A percentile compares a stretch with the other conserved stretches of the same genome.
Conservation (phyloP, 1,284 basidiomycete genomes). For the Somion occarium region DNA sequence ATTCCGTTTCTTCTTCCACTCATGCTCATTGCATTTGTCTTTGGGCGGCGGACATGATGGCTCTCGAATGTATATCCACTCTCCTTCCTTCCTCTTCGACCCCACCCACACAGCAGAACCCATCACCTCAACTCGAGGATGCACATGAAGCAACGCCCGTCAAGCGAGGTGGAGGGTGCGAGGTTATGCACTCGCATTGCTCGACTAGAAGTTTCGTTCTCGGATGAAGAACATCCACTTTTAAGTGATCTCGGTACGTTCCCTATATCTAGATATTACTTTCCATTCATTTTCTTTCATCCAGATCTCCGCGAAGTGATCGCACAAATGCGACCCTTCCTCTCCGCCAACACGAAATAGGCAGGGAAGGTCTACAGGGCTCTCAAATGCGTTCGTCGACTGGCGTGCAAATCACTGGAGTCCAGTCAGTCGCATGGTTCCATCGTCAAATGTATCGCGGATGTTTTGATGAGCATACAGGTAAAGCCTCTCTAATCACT, state of each 20-base stretch:
- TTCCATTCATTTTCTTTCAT: no score
- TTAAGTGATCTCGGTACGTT: no score
- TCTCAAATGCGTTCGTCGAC: not conserved
- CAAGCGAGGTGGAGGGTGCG: not conserved
- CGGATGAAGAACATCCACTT: no score
- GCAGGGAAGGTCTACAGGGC: not conserved
- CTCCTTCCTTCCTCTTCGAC: not conserved
- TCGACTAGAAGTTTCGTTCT: no score
- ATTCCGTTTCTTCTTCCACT: no score
- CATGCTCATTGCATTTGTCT: no score
- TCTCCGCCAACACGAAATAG: not conserved
- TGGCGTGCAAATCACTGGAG: not conserved
- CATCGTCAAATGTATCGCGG: slow-evolving; percentile 28
- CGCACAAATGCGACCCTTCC: not conserved
- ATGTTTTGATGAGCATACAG: slow-evolving; percentile 24
- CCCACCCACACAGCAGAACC: not conserved
- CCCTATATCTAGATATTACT: no score
- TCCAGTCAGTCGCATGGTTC: no score
- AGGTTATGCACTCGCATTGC: not conserved
- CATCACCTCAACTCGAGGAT: not conserved
- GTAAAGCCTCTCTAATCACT: no score
- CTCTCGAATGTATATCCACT: no score
- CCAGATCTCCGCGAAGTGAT: not conserved
- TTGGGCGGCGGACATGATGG: no score
- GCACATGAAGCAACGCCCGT: not conserved